Conservation (phyloP, 2,329 filamentous ascomycete species). For the Hypoxylon sp. region DNA sequence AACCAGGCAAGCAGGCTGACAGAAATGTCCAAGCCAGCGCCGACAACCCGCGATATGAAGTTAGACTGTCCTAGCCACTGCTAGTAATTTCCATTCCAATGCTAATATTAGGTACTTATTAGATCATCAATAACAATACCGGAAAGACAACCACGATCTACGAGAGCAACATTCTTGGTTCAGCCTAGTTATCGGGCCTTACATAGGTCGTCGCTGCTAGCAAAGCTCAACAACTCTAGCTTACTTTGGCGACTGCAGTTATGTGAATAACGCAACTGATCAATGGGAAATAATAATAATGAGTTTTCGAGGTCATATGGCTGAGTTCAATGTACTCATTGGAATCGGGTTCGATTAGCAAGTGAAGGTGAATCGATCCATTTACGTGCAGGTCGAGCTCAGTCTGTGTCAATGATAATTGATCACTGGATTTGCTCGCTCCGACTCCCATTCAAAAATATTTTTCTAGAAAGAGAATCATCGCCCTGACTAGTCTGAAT, state of each 20-base stretch:
- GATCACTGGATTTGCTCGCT: too few species aligned
- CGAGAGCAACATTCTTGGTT: conserved; percentile 40
- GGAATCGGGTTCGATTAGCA: too few species aligned
- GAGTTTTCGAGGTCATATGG: too few species aligned
- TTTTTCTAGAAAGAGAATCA: too few species aligned
- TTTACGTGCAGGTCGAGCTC: too few species aligned
- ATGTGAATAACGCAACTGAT: background rate
- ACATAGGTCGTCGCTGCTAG: background rate
- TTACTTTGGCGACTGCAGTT: background rate
- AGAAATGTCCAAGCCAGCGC: conserved; percentile 40
- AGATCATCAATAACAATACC: conserved; percentile 46
- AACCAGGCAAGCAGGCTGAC: conserved; percentile 40
- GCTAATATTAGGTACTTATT: background rate
- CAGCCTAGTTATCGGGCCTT: background rate
- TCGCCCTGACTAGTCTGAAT: too few species aligned
- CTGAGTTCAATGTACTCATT: too few species aligned
- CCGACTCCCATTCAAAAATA: too few species aligned
- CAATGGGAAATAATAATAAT: background rate
- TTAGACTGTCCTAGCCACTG: background rate
- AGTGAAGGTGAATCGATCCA: too few species aligned
- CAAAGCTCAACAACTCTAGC: background rate
- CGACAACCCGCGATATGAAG: conserved; percentile 43
- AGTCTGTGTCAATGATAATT: background rate
- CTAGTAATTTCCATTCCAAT: background rate
- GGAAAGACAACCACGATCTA: conserved; percentile 40